Evolutionary conservation across 2,329 filamentous ascomycete genomes (phyloP).

Genomic region (Aureobasidium sp.): DNA sequence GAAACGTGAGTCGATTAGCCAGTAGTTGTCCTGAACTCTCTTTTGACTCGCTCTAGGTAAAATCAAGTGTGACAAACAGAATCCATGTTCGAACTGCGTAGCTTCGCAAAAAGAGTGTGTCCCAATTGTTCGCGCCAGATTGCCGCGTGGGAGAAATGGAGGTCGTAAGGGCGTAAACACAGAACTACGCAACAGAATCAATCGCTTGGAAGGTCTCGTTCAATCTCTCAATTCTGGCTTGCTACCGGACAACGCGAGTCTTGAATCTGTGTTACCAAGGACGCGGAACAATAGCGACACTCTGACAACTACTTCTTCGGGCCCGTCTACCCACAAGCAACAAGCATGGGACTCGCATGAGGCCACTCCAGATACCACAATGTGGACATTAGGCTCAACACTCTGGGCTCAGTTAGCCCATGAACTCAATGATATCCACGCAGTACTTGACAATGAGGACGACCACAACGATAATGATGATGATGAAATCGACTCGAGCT

Average conservation of each 20-base stretch:
- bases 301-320: neutral
- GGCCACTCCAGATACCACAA: neutral
- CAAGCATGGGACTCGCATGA: neutral
- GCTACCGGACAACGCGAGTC: neutral
- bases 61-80: conserved; percentile 12
- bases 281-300: neutral
- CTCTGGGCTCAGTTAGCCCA: conserved; percentile 3
- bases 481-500: neutral
- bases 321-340: neutral
- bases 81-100: conserved; percentile 7
- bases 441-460: conserved; percentile 6
- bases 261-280: neutral
- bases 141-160: conserved; percentile 9
- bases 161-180: conserved; percentile 5
- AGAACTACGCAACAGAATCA: conserved; percentile 8
- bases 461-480: neutral
- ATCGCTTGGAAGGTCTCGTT: conserved; percentile 6
- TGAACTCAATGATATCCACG: neutral
- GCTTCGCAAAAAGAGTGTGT: neutral
- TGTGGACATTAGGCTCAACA: neutral
- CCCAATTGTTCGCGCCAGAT: conserved; percentile 4
- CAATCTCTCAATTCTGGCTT: conserved; percentile 3
- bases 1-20: neutral
- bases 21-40: too few species aligned
- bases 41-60: neutral